Evolutionary conservation across 169 alveolate genomes (phyloP).

Genomic region (Hepatocystis sp.): DNA sequence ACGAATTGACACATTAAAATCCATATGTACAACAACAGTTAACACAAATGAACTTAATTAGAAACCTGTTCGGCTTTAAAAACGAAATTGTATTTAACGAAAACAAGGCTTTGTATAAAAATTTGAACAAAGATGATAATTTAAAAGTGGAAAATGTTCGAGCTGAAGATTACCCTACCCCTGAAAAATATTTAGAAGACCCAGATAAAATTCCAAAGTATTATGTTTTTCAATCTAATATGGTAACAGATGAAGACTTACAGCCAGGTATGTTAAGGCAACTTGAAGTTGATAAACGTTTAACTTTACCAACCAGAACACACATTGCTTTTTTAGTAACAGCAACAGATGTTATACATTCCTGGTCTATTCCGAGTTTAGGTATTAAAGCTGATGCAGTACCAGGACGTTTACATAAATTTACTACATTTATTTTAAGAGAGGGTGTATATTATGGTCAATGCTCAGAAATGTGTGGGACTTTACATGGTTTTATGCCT

Average conservation of each 20-base stretch:
- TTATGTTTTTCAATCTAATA: slow-evolving; percentile 85
- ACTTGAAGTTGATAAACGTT: slow-evolving; percentile 91
- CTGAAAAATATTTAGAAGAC: slow-evolving; percentile 81
- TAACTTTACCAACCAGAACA: slow-evolving; percentile 92
- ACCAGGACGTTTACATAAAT: slow-evolving; percentile 90
- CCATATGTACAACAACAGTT: neutral
- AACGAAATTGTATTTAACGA: slow-evolving; percentile 16
- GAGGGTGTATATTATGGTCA: slow-evolving; percentile 95
- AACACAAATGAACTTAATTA: slow-evolving; percentile 18
- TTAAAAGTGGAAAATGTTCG: slow-evolving; percentile 36
- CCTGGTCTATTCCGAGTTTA: slow-evolving; percentile 88
- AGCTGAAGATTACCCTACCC: slow-evolving; percentile 83
- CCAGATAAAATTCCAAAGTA: slow-evolving; percentile 87
- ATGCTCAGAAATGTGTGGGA: slow-evolving; percentile 93
- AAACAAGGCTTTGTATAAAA: slow-evolving; percentile 22
- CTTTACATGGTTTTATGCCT: slow-evolving; percentile 95
- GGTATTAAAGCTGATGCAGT: slow-evolving; percentile 94
- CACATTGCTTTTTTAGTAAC: slow-evolving; percentile 91
- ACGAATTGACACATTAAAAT: neutral
- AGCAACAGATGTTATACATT: slow-evolving; percentile 89
- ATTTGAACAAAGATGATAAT: slow-evolving; percentile 17
- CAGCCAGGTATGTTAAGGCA: slow-evolving; percentile 90
- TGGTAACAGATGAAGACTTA: slow-evolving; percentile 87
- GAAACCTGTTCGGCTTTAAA: slow-evolving; percentile 27
- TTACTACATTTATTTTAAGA: slow-evolving; percentile 91